Base-by-base conservation (phyloP, 169 alveolate species). In the Plasmodium ovale region DNA sequence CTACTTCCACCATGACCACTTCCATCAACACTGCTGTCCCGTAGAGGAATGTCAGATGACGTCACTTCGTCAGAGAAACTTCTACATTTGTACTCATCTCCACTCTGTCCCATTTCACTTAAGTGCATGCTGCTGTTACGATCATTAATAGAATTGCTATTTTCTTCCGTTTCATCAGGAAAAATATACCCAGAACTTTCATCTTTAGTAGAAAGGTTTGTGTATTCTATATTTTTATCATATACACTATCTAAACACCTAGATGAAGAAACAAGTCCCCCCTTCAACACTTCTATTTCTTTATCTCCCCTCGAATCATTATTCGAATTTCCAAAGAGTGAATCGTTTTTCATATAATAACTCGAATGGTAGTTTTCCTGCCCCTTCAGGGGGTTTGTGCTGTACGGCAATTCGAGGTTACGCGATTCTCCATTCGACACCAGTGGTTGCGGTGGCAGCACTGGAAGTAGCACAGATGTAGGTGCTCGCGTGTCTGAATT, bases 321-420 rank as follows among this genome's bases (percentile, higher is more conserved):
- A 27, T 60, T 33, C 47, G 12, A 10, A 60, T 60, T 60, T 29
- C 4, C 14, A 12, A 9, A 12, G 14, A 29, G 31, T 9, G 42
- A 16, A 31, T 9, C 31, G 25, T 12, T 31, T 7, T 33, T 60
- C 47, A 60, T 60, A 60, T 60, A 27, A 27, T 60, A 60, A 60
- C 31, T 60, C 25, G 71, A 29, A 29, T 60, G 31, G 31, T 60
- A 60, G 31, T 60, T 60, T 60, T 60, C 71, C 31, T 27, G 31
- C 10, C 0, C 42, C 9, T 14, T 29, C 21, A 29, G 10, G 25
- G 19, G 25, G 31, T 60, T 60, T 60, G 7, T n/a, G 25, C 27
- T 16, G 4, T 60, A 4, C n/a, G 10, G 10, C 21, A 29, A 1
- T 60, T 27, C 71, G 3, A 27, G 14, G 25, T 60, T 21, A 12